Percentiles rank a stretch among this genome's conserved stretches.
These are phyloP conservation scores for Pleoardoris graminearum DNA, from an alignment of 2,329 filamentous ascomycete species.

Conservation along the genomic window DNA sequence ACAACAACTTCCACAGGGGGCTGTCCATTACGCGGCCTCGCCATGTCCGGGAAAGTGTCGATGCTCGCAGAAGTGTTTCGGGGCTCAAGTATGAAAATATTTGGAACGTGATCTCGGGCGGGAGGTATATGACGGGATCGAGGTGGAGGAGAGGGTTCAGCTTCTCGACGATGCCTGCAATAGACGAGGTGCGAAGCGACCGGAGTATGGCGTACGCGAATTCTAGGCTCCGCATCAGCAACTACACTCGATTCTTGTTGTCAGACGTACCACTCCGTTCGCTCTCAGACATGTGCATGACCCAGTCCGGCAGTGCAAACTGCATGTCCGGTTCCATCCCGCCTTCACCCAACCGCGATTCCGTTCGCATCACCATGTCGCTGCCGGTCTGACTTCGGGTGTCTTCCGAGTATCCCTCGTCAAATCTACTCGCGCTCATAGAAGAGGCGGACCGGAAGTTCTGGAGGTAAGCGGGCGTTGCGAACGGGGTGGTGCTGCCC, in stretches of 20 bases:
- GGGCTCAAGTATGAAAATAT: slow-evolving; percentile 87
- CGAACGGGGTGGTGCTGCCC: slow-evolving; percentile 30
- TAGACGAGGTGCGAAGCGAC: slow-evolving; percentile 76
- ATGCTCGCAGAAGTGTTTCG: slow-evolving; percentile 75
- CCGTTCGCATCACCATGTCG: slow-evolving; percentile 46
- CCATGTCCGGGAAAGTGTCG: slow-evolving; percentile 80
- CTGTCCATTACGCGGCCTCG: slow-evolving; percentile 78
- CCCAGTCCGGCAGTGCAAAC: slow-evolving; percentile 57
- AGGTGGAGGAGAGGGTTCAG: slow-evolving; percentile 86
- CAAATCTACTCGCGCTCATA: slow-evolving; percentile 56
- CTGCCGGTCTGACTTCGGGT: slow-evolving; percentile 55
- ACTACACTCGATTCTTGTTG: neutral
- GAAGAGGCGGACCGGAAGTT: slow-evolving; percentile 41
- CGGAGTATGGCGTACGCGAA: slow-evolving; percentile 78
- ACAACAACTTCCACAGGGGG: slow-evolving; percentile 83
- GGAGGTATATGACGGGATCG: slow-evolving; percentile 84
- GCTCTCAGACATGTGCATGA: slow-evolving; percentile 57
- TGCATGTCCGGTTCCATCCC: slow-evolving; percentile 38
- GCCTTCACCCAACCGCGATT: slow-evolving; percentile 38
- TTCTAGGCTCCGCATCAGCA: slow-evolving; percentile 56
- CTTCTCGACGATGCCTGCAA: slow-evolving; percentile 78
- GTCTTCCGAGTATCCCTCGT: slow-evolving; percentile 88
- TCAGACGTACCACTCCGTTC: slow-evolving; percentile 57
- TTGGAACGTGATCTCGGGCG: slow-evolving; percentile 86
- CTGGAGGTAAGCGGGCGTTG: slow-evolving; percentile 40